Conservation (phyloP, 768 basidiomycete genomes). For the Pleurotus pulmonarius region DNA sequence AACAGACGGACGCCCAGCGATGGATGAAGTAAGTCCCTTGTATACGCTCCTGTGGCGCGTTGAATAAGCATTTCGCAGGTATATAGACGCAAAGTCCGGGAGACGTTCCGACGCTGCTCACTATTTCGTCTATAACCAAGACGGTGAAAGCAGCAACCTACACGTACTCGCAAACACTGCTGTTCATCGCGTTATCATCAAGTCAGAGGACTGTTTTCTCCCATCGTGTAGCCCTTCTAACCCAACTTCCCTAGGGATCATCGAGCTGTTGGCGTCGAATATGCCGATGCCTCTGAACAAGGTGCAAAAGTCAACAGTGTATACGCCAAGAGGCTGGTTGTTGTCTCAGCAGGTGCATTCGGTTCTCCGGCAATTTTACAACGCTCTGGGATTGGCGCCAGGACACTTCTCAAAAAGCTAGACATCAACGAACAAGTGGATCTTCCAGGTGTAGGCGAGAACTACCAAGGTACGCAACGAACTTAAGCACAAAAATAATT, state of each 20-base stretch:
- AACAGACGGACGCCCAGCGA: conserved; percentile 27
- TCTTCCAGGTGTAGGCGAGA: conserved; percentile 75
- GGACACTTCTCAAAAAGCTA: conserved; percentile 39
- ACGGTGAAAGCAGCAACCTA: conserved; percentile 35
- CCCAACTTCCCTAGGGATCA: conserved; percentile 23
- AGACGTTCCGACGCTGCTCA: conserved; percentile 55
- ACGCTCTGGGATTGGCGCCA: conserved; percentile 66
- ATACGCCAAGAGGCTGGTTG: conserved; percentile 40
- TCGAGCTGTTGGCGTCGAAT: conserved; percentile 51
- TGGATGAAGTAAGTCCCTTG: conserved; percentile 46
- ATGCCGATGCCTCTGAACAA: conserved; percentile 31
- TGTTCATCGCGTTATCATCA: conserved; percentile 46
- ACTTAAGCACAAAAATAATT: neutral
- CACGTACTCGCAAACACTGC: conserved; percentile 33
- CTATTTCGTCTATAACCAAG: conserved; percentile 46
- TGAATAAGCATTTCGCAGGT: no score
- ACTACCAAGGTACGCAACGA: conserved; percentile 45
- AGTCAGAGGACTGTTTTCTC: conserved; percentile 19
- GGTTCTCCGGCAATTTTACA: conserved; percentile 56
- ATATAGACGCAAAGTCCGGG: conserved; percentile 47
- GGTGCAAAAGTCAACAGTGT: conserved; percentile 19
- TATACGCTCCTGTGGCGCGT: neutral
- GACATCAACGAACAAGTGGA: conserved; percentile 51
- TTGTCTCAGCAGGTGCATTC: conserved; percentile 50
- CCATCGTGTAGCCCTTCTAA: neutral